Evolutionary conservation across 257 asterid genomes (phyloP).

Genomic region (Salvia miltiorrhiza): DNA sequence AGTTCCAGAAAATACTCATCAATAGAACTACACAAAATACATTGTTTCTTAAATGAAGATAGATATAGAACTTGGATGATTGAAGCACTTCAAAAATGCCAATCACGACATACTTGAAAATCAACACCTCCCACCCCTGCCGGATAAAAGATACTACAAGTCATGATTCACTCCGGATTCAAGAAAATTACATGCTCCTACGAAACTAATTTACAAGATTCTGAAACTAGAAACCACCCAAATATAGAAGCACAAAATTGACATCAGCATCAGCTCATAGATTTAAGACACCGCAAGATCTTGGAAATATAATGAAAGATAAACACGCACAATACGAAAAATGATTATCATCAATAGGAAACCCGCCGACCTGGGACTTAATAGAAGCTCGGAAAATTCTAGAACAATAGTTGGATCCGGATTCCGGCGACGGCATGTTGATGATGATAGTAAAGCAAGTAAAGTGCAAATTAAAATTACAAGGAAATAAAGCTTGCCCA

Average conservation of each 20-base stretch:
- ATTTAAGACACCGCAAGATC: neutral
- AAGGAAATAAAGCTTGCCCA: constrained; percentile 19
- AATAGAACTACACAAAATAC: neutral
- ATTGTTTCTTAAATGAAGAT: neutral
- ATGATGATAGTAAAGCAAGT: neutral
- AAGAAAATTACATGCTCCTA: no score
- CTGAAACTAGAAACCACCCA: constrained; percentile 3
- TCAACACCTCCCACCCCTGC: no score
- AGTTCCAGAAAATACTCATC: neutral
- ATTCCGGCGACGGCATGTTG: constrained; percentile 41
- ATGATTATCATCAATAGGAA: neutral
- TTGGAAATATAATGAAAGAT: neutral
- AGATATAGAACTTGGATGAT: no score
- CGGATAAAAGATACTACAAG: no score
- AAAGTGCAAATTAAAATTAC: constrained; percentile 3
- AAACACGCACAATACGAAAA: neutral
- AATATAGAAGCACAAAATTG: neutral
- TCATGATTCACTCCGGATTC: no score
- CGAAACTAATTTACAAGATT: neutral
- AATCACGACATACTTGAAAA: constrained; percentile 2
- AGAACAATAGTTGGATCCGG: constrained; percentile 31
- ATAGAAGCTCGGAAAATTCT: constrained; percentile 32
- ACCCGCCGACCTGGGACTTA: constrained; percentile 34
- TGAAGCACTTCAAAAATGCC: neutral
- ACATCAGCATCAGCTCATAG: neutral